Evolutionary conservation across 306 rosid genomes (phyloP), one percentile per base, ranked within the genome.

Genomic region (Vigna mungo): DNA sequence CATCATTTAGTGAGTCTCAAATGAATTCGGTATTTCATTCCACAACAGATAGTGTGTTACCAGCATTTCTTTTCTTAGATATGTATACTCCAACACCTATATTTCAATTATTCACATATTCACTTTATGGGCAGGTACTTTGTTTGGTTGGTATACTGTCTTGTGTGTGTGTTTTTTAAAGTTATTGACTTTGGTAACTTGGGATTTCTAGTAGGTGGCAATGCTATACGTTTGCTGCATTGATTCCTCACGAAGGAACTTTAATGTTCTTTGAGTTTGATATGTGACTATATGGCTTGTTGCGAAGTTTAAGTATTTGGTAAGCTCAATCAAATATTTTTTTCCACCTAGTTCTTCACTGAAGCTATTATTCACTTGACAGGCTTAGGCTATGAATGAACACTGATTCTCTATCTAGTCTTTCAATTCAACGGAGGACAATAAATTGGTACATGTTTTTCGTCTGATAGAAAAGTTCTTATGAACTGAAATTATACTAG

Each of bases 311-410:
- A 20, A 34, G 34, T 9, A 20, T 46, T 6, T 62, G 53, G 30
- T 72, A 27, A 80, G 27, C 56, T 80, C 32, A 27, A 71, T 61
- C 9, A 51, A 72, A 53, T 72, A 64, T 41, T 79, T 67, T 37
- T 47, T 8, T 34, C 54, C 39, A 13, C 53, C 32, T 18, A 37
- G 54, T 63, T 65, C 2, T 79, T 56, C 7, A 48, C 49, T 53
- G 10, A 32, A 61, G 56, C 5, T 18, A 25, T 71, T 39, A 36
- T 72, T 47, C 66, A 71, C 54, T 52, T 71, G 36, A 71, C 17
- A 20, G 65, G 52, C 65, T 27, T 32, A 7, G 44, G 55, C 18
- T 71, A 13, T 71, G 56, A 60, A 71, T 43, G 25, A 34, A 68
- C 15, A 36, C 71, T 70, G 30, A 62, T 64, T 72, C 58, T 70